Base-by-base conservation (phyloP, 306 rosid genomes). In the Prunus armeniaca region DNA sequence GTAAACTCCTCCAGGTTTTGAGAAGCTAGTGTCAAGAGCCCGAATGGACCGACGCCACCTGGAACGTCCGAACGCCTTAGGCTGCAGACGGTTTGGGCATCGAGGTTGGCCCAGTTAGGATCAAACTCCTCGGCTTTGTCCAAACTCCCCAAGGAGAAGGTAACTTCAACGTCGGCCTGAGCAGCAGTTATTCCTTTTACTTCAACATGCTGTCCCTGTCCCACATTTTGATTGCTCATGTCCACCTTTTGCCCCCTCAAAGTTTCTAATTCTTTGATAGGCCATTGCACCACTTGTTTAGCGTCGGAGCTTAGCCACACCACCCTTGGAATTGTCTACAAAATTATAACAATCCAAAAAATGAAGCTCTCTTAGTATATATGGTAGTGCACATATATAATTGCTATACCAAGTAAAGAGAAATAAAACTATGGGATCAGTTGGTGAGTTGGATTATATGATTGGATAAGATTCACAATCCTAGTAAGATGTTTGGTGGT, bases 31-130 rank as follows among this genome's bases (percentile, higher is more conserved):
- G 98, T 85, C 30, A 92, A 72, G 34, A 95, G 85, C 34, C 98
- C 98, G 76, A 95, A 92, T 0, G 98, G 98, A 12, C 97, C 97
- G 83, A 95, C 70, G 27, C 97, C 96, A 32, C 96, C 95, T 78
- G 75, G 49, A 75, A 57, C 68, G 28, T 75, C 74, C 12, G 93
- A 89, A 27, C 96, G 96, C 78, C 81, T 89, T 73, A 28, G 62
- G 25, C 65, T 84, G 50, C 97, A 95, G 0, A 86, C 72, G 12
- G 79, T 85, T 55, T 89, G 74, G 3, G 97, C 86, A 4, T 85
- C 84, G 30, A 58, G 84, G 19, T 61, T 61, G 3, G 27, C 66
- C 98, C 98, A 94, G 6, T 66, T 83, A 1, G 90, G 80, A 77
- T 94, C 93, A 77, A 87, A 92, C 51, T 69, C 12, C 71, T 90